These are phyloP conservation scores for Zygosaccharomyces pseudorouxii DNA, from an alignment of 805 yeast genomes.

Conservation along the genomic window DNA sequence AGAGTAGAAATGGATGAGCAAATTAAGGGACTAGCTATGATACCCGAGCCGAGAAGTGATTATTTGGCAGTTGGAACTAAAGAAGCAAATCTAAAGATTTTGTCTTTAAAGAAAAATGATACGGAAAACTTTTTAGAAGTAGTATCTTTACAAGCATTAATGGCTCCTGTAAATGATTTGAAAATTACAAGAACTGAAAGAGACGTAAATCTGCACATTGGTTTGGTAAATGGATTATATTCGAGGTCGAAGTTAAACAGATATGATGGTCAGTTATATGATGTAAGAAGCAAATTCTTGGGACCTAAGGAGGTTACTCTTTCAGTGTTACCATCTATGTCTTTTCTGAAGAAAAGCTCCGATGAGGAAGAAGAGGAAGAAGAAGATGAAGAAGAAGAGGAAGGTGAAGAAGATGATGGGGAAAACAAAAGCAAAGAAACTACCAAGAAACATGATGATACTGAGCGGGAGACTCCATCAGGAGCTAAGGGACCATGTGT, in stretches of 20 bases:
- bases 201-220: constrained; percentile 57
- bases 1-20: constrained; percentile 49
- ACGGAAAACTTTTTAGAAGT: constrained; percentile 56
- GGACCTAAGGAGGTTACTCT: constrained; percentile 65
- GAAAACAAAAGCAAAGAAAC: constrained; percentile 15
- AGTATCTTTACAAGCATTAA: constrained; percentile 60
- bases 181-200: constrained; percentile 21
- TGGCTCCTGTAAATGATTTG: constrained; percentile 45
- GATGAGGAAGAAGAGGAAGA: constrained; percentile 33
- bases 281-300: constrained; percentile 63
- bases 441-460: constrained; percentile 8
- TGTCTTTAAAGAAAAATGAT: constrained; percentile 46
- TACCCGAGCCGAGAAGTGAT: constrained; percentile 45
- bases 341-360: constrained; percentile 30
- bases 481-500: constrained; percentile 21
- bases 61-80: constrained; percentile 67
- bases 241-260: constrained; percentile 56
- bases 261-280: constrained; percentile 55
- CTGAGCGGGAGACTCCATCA: constrained; percentile 9
- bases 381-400: constrained; percentile 20
- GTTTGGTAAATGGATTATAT: constrained; percentile 80
- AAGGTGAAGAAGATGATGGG: constrained; percentile 18
- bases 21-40: constrained; percentile 50
- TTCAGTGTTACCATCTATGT: constrained; percentile 23
- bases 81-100: constrained; percentile 63